Evolutionary conservation across 2,329 filamentous ascomycete species (phyloP).

Genomic region (Lachnellula subtilissima): DNA sequence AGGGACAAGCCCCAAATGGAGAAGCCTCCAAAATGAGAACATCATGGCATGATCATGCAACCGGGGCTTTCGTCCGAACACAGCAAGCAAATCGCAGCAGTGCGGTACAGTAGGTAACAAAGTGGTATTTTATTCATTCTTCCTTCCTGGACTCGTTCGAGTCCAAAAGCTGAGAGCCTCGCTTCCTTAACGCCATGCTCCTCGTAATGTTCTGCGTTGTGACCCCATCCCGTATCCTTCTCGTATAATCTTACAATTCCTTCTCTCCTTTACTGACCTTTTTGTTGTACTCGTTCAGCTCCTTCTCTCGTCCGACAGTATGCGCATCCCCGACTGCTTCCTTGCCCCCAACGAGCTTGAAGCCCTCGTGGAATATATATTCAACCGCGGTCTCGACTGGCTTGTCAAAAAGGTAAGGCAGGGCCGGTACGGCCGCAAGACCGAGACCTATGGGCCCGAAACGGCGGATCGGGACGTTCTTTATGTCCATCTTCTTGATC

Average conservation of each 20-base stretch:
- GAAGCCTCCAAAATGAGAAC: too few species aligned
- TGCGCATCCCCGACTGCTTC: conserved; percentile 52
- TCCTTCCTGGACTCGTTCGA: not conserved
- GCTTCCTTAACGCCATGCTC: conserved; percentile 6
- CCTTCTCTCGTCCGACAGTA: conserved; percentile 47
- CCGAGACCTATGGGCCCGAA: conserved; percentile 90
- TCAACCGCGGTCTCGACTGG: conserved; percentile 91
- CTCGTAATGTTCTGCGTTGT: not conserved
- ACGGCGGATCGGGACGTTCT: conserved; percentile 70
- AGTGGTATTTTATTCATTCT: conserved; percentile 5
- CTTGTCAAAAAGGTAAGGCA: conserved; percentile 83
- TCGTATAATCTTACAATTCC: conserved; percentile 12
- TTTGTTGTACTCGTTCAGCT: conserved; percentile 30
- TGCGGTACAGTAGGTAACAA: not conserved
- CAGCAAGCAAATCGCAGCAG: not conserved
- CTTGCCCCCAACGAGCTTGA: conserved; percentile 65
- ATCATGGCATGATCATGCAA: not conserved
- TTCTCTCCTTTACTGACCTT: conserved; percentile 18
- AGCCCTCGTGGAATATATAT: conserved; percentile 80
- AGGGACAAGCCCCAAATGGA: too few species aligned
- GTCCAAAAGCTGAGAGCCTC: conserved; percentile 4
- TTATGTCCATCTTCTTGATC: conserved; percentile 63
- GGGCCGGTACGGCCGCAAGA: conserved; percentile 70
- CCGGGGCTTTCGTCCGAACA: too few species aligned
- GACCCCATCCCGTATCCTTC: not conserved